Evolutionary conservation across 1,139 yeast genomes (phyloP).

Genomic region (Arxiozyma slooffiae): DNA sequence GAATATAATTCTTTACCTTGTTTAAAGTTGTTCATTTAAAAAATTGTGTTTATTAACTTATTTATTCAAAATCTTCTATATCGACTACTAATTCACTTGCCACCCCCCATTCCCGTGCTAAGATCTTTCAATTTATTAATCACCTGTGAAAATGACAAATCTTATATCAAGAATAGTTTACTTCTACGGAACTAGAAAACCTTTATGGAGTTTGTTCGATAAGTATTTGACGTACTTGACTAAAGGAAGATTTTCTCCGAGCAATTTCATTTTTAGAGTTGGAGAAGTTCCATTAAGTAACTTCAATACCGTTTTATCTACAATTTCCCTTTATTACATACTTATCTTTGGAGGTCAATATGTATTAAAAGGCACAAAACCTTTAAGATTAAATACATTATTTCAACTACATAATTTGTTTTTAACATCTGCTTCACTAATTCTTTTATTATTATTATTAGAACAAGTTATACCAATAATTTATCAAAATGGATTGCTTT

Average conservation of each 20-base stretch:
- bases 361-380: constrained; percentile 41
- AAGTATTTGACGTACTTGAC: constrained; percentile 36
- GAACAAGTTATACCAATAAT: constrained; percentile 68
- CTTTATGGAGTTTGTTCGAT: constrained; percentile 53
- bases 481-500: constrained; percentile 51
- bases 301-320: constrained; percentile 46
- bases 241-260: constrained; percentile 47
- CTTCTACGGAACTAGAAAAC: background rate
- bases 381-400: constrained; percentile 50
- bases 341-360: constrained; percentile 65
- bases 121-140: background rate
- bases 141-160: background rate
- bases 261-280: constrained; percentile 47
- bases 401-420: constrained; percentile 63
- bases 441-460: constrained; percentile 50
- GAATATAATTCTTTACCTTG: too few relatives aligned
- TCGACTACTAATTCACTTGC: background rate
- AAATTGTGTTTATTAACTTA: too few relatives aligned
- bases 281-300: constrained; percentile 54
- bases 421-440: constrained; percentile 50
- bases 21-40: too few relatives aligned
- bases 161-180: background rate
- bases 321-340: constrained; percentile 53
- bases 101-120: background rate
- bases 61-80: too few relatives aligned